phyloP scores from a whole-genome alignment of 352 stramenopile genomes.

The Globisporangium radiosum region DNA sequence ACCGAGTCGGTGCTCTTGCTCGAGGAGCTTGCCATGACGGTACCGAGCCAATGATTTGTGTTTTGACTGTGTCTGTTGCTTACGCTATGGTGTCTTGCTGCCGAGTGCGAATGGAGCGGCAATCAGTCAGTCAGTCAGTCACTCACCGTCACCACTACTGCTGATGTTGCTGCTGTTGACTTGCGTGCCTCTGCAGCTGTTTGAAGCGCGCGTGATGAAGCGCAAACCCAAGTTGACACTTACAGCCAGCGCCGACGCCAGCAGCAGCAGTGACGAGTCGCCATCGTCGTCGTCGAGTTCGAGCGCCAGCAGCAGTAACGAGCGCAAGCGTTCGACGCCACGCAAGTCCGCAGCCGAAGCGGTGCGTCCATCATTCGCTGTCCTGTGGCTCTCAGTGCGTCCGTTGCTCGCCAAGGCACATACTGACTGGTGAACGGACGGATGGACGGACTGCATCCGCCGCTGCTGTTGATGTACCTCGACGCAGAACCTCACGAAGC shows the following conservation, averaged over 20 bases:
- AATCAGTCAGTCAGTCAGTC: too few species aligned
- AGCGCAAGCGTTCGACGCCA: conserved; percentile 1
- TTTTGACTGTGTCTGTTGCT: too few species aligned
- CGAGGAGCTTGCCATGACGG: conserved; percentile 61
- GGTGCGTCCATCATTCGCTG: not conserved
- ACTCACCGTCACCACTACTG: too few species aligned
- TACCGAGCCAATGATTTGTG: conserved; percentile 5
- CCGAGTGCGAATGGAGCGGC: too few species aligned
- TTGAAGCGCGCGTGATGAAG: conserved; percentile 42
- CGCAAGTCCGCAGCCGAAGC: not conserved
- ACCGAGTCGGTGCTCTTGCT: conserved; percentile 49
- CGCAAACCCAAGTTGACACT: conserved; percentile 37
- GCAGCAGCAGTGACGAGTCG: conserved; percentile 15
- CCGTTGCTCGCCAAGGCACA: not conserved
- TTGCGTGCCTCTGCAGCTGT: conserved; percentile 28
- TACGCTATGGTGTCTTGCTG: too few species aligned
- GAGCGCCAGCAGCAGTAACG: conserved; percentile 1
- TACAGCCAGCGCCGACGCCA: conserved; percentile 6
- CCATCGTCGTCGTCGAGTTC: conserved; percentile 20
- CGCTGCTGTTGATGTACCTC: too few species aligned
- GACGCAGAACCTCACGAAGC: conserved; percentile 21
- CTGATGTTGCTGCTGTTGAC: too few species aligned
- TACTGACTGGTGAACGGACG: not conserved
- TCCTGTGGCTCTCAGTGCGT: not conserved
- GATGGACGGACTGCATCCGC: too few species aligned